phyloP scores from a whole-genome alignment of 2,329 filamentous ascomycete species.

The Claviceps arundinis region DNA sequence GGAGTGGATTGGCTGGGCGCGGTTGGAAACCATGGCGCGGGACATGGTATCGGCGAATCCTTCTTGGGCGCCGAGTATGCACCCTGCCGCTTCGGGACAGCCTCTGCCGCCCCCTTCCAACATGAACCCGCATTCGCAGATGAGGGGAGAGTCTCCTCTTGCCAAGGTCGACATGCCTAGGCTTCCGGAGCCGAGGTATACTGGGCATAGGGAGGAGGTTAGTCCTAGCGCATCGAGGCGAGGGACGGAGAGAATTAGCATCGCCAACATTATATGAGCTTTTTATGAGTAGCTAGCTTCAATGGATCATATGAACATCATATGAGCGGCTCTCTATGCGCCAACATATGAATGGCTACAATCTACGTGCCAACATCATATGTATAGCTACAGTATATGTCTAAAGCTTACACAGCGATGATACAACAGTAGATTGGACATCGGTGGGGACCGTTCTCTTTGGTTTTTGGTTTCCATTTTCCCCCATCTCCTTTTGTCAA shows the following conservation, averaged over 20 bases:
- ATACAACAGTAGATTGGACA: too few relatives aligned
- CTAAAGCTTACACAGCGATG: too few relatives aligned
- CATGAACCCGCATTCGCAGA: slow-evolving; percentile 11
- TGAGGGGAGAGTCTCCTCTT: slow-evolving; percentile 21
- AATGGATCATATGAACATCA: too few relatives aligned
- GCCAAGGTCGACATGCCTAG: slow-evolving; percentile 16
- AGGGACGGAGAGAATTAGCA: slow-evolving; percentile 20
- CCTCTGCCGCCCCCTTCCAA: slow-evolving; percentile 12
- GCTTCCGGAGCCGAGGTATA: slow-evolving; percentile 17
- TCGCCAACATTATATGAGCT: slow-evolving; percentile 26
- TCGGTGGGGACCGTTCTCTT: background rate
- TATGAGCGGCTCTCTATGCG: too few relatives aligned
- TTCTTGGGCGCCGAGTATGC: slow-evolving; percentile 19
- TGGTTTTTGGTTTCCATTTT: background rate
- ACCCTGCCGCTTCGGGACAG: slow-evolving; percentile 12
- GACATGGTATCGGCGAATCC: slow-evolving; percentile 17
- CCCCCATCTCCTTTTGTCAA: background rate
- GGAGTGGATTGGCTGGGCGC: slow-evolving; percentile 73
- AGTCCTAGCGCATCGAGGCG: slow-evolving; percentile 16
- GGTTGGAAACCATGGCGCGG: slow-evolving; percentile 42
- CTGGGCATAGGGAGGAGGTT: slow-evolving; percentile 14
- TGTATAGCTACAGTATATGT: too few relatives aligned
- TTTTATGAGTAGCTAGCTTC: too few relatives aligned
- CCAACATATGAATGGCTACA: too few relatives aligned
- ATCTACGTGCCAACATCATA: too few relatives aligned